phyloP scores from a whole-genome alignment of 2,329 filamentous ascomycete genomes.

The Talaromyces sp. region DNA sequence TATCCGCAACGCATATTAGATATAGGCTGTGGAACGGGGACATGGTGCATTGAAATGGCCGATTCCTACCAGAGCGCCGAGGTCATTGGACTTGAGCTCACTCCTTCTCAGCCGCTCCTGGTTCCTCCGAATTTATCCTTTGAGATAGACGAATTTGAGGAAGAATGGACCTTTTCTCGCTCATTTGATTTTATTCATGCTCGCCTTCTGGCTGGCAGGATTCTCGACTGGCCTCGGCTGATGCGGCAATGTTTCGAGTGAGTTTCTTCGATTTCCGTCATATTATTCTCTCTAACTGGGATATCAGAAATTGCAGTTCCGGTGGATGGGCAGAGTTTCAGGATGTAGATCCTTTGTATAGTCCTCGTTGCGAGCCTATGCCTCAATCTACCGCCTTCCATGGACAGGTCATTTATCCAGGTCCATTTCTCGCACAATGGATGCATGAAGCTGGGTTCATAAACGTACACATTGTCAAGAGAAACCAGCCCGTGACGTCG shows the following conservation, averaged over 20 bases:
- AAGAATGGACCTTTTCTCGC: constrained; percentile 15
- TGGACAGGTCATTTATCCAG: neutral
- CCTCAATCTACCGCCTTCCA: neutral
- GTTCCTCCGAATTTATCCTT: constrained; percentile 21
- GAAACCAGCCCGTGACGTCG: neutral
- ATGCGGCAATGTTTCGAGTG: constrained; percentile 26
- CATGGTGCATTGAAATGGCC: constrained; percentile 33
- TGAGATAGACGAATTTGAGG: constrained; percentile 18
- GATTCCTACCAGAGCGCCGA: constrained; percentile 30
- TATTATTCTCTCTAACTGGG: neutral
- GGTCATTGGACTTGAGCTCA: constrained; percentile 42
- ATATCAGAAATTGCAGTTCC: constrained; percentile 7
- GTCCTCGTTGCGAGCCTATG: neutral
- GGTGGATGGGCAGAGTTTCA: constrained; percentile 16
- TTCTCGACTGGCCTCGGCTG: constrained; percentile 15
- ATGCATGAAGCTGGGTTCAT: constrained; percentile 12
- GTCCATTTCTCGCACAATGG: constrained; percentile 7
- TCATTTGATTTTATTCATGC: constrained; percentile 20
- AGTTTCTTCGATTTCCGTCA: neutral
- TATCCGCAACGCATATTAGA: constrained; percentile 26
- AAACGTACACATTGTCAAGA: constrained; percentile 10
- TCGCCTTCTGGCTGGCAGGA: constrained; percentile 15
- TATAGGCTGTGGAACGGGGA: constrained; percentile 33
- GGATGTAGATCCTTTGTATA: constrained; percentile 6
- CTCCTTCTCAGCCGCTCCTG: constrained; percentile 41